Conservation (phyloP, 768 basidiomycete genomes). For the Hebeloma cylindrosporum region DNA sequence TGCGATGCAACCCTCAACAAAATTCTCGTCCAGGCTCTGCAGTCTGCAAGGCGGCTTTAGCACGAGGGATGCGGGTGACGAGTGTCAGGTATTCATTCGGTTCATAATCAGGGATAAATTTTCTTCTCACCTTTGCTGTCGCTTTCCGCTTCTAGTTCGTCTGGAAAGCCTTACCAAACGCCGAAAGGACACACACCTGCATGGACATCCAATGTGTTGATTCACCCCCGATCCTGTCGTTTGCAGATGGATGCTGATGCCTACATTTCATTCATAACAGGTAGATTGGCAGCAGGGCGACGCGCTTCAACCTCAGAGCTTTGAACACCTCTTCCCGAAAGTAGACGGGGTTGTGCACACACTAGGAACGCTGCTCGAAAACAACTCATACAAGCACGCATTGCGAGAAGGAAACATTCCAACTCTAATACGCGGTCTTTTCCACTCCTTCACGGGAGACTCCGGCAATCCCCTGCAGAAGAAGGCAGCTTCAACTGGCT, state of each 20-base stretch:
- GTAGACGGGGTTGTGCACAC: constrained; percentile 89
- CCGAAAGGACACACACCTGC: constrained; percentile 88
- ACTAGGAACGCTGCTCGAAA: constrained; percentile 86
- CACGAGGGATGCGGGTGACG: constrained; percentile 81
- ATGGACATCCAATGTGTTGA: constrained; percentile 74
- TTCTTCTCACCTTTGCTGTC: neutral
- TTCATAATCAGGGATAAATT: neutral
- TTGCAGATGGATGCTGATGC: constrained; percentile 6
- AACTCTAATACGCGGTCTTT: constrained; percentile 49
- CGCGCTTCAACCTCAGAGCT: constrained; percentile 75
- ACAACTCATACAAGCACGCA: constrained; percentile 74
- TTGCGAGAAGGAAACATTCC: constrained; percentile 58
- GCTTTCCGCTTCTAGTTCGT: constrained; percentile 47
- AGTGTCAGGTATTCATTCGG: constrained; percentile 69
- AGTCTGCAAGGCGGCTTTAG: constrained; percentile 84
- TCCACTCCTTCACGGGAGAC: constrained; percentile 33
- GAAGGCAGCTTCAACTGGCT: constrained; percentile 41
- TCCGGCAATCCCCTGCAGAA: constrained; percentile 59
- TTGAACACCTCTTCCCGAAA: constrained; percentile 63
- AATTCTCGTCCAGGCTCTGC: constrained; percentile 74
- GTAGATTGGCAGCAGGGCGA: constrained; percentile 88
- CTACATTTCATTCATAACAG: constrained; percentile 36
- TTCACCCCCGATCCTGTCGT: constrained; percentile 14
- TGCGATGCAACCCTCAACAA: constrained; percentile 7
- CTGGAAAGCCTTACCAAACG: constrained; percentile 81